Base-by-base conservation (phyloP, 768 basidiomycete genomes). In the Macrolepiota albuminosa region DNA sequence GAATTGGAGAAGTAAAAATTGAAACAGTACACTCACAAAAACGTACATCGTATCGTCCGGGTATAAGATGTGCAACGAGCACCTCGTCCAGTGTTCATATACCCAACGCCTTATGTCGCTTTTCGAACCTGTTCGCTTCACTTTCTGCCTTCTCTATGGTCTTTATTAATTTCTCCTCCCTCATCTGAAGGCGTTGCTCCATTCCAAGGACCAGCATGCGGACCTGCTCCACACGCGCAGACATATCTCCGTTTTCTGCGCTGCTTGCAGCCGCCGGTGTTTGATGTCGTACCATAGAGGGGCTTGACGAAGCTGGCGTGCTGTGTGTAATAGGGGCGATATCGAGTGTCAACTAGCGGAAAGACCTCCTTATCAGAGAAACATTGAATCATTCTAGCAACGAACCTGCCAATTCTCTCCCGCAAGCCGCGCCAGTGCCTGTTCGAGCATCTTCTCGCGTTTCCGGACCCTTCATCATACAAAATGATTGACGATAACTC, bases 321-420 rank as follows among this genome's bases (percentile, higher is more conserved):
- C n/a, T 39, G 9, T 60, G 60, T 50, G 49, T 29, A 49, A 65
- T 56, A 2, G 72, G 67, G 9, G 73, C 59, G 14, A 78, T 74
- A 56, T 76, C 72, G 37, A 75, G 70, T 36, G 70, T 64, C 21
- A 68, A 67, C 76, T 75, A 24, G 50, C 34, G 26, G 36, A 54
- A 55, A 13, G 36, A 29, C n/a, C 9, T 29, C 5, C 7, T 24
- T 5, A 29, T 33, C 4, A 8, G 45, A 46, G 47, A 31, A 16
- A 18, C 2, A 9, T 34, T n/a, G 43, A 29, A 40, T 63, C 61
- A 51, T 60, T 54, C 5, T 61, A 65, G 31, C 53, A 43, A 42
- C 79, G 40, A 59, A 87, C 89, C 84, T 91, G 88, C 91, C 91
- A 93, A 67, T 91, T 88, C 56, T 89, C 85, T 0, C 91, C 91